Conservation (phyloP, 805 yeast species). For the Jamesozyma hellenica region DNA sequence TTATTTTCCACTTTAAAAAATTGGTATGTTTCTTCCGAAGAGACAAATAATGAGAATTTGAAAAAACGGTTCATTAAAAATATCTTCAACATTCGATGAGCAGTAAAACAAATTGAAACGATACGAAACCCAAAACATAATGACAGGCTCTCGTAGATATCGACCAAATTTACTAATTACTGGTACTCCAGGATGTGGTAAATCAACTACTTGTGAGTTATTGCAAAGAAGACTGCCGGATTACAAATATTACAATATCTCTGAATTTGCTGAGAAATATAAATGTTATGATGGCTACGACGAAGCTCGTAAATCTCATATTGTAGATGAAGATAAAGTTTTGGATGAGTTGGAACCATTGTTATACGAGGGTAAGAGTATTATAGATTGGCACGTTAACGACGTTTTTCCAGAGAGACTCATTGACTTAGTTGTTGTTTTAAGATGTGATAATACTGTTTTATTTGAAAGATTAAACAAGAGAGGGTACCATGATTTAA, state of each 20-base stretch:
- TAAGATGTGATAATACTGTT: slow-evolving; percentile 62
- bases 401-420: slow-evolving; percentile 89
- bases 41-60: neutral
- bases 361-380: slow-evolving; percentile 73
- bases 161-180: slow-evolving; percentile 75
- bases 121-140: neutral
- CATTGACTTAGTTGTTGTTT: slow-evolving; percentile 84
- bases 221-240: slow-evolving; percentile 30
- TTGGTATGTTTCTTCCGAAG: neutral
- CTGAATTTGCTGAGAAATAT: slow-evolving; percentile 71
- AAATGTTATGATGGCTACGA: slow-evolving; percentile 78
- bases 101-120: neutral
- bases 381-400: slow-evolving; percentile 96
- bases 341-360: slow-evolving; percentile 72
- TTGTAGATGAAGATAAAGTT: slow-evolving; percentile 87
- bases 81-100: no score
- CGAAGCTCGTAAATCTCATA: slow-evolving; percentile 70
- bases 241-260: slow-evolving; percentile 47
- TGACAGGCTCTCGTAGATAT: slow-evolving; percentile 17
- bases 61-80: no score
- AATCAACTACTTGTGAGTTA: slow-evolving; percentile 26
- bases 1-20: no score
- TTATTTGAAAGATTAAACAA: slow-evolving; percentile 66
- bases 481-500: slow-evolving; percentile 70
- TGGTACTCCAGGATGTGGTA: slow-evolving; percentile 73